A percentile compares a stretch with the other conserved stretches of the same genome.
Conservation (phyloP, 192 early-diverging fungal genomes). For the Backusella parvicylindrica region DNA sequence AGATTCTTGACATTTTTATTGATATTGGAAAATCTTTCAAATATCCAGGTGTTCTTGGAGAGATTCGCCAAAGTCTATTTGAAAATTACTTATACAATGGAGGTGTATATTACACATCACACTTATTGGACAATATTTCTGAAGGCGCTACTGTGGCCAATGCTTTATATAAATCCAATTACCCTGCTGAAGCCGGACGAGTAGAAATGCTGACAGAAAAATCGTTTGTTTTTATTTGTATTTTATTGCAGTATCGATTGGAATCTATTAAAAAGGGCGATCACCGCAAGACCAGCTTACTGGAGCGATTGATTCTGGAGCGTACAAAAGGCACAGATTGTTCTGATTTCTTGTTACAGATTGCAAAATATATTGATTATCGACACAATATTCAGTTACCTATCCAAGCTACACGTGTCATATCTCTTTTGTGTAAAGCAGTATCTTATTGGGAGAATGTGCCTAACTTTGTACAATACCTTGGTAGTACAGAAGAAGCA, state of each 20-base stretch:
- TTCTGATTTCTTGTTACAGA: slow-evolving; percentile 31
- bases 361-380: slow-evolving; percentile 36
- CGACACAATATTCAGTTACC: slow-evolving; percentile 31
- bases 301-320: slow-evolving; percentile 45
- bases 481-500: slow-evolving; percentile 42
- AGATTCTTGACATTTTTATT: slow-evolving; percentile 22
- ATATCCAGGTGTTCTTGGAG: not conserved
- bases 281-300: slow-evolving; percentile 16
- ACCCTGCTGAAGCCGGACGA: slow-evolving; percentile 11
- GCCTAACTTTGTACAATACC: slow-evolving; percentile 43
- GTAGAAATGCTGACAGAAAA: slow-evolving; percentile 34
- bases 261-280: not conserved
- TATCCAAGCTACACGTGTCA: slow-evolving; percentile 39
- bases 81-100: slow-evolving; percentile 47
- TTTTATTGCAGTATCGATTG: slow-evolving; percentile 29
- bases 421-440: slow-evolving; percentile 39
- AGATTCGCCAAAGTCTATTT: slow-evolving; percentile 31
- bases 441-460: slow-evolving; percentile 34
- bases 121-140: slow-evolving; percentile 42
- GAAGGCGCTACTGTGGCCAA: slow-evolving; percentile 32
- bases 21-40: slow-evolving; percentile 14
- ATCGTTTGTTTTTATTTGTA: slow-evolving; percentile 38
- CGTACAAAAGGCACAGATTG: slow-evolving; percentile 35
- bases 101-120: slow-evolving; percentile 42
- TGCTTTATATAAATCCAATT: slow-evolving; percentile 25